Evolutionary conservation across 1,284 basidiomycete species (phyloP).

Genomic region (Austropuccinia psidii): DNA sequence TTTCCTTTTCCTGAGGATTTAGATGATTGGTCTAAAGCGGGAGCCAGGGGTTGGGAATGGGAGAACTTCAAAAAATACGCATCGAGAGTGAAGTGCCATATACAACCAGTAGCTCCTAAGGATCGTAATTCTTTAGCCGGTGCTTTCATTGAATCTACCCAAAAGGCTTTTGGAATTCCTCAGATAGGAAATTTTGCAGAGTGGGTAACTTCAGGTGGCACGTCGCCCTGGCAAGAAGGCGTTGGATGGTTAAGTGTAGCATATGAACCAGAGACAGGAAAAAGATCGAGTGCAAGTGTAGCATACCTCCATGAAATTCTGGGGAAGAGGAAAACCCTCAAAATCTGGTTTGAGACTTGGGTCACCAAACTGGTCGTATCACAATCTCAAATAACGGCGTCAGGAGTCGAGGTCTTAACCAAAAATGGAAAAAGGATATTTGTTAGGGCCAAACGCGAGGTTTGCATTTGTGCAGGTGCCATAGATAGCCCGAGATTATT

Average conservation of each 20-base stretch:
- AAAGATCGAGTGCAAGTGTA: slow-evolving; percentile 45
- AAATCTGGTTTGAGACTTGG: slow-evolving; percentile 49
- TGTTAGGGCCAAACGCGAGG: slow-evolving; percentile 44
- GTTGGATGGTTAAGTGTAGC: slow-evolving; percentile 48
- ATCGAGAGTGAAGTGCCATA: slow-evolving; percentile 47
- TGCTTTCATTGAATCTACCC: slow-evolving; percentile 46
- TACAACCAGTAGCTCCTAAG: slow-evolving; percentile 46
- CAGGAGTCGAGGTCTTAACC: slow-evolving; percentile 41
- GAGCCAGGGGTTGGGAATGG: slow-evolving; percentile 45
- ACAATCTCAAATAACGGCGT: background rate
- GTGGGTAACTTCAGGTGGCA: slow-evolving; percentile 42
- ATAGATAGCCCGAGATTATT: slow-evolving; percentile 53
- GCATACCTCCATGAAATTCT: slow-evolving; percentile 49
- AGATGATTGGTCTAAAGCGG: slow-evolving; percentile 44
- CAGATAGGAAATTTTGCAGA: slow-evolving; percentile 41
- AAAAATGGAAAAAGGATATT: slow-evolving; percentile 43
- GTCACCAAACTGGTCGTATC: slow-evolving; percentile 39
- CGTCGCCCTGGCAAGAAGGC: slow-evolving; percentile 41
- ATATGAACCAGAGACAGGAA: slow-evolving; percentile 47
- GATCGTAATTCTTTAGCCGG: slow-evolving; percentile 47
- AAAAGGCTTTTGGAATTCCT: slow-evolving; percentile 44
- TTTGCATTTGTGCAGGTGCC: slow-evolving; percentile 47
- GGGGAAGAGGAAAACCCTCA: slow-evolving; percentile 46
- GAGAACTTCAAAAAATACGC: slow-evolving; percentile 46
- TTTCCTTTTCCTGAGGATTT: slow-evolving; percentile 48